A percentile compares a stretch with the other conserved stretches of the same genome.
phyloP scores from a whole-genome alignment of 2,329 filamentous ascomycete species.

The Cyphellophora attinorum region DNA sequence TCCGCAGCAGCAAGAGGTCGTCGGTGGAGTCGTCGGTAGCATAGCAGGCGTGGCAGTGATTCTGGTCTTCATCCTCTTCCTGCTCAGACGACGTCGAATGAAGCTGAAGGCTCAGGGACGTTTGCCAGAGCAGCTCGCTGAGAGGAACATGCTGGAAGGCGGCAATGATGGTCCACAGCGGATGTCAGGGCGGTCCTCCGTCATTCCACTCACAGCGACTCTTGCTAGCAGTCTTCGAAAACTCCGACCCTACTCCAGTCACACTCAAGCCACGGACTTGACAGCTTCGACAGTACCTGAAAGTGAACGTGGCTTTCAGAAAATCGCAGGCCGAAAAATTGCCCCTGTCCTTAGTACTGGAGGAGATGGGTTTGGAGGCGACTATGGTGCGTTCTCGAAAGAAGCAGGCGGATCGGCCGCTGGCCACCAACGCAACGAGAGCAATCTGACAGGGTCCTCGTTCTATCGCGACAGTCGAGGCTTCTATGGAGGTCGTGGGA shows the following conservation, averaged over 20 bases:
- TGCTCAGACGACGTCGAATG: conserved; percentile 43
- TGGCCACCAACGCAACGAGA: conserved; percentile 10
- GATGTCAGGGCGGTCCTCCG: conserved; percentile 29
- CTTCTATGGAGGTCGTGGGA: conserved; percentile 17
- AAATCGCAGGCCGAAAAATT: conserved; percentile 39
- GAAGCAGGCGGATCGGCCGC: conserved; percentile 12
- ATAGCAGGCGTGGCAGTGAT: conserved; percentile 47
- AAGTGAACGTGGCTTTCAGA: conserved; percentile 39
- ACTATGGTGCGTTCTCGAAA: conserved; percentile 19
- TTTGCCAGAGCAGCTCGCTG: conserved; percentile 19
- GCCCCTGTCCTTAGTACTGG: conserved; percentile 35
- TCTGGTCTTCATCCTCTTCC: conserved; percentile 40
- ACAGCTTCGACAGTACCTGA: conserved; percentile 20
- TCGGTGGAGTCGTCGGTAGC: conserved; percentile 55
- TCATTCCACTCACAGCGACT: conserved; percentile 28
- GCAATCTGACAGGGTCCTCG: conserved; percentile 18
- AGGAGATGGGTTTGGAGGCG: conserved; percentile 34
- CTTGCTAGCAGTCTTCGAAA: conserved; percentile 26
- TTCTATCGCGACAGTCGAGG: conserved; percentile 22
- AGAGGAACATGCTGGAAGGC: conserved; percentile 2
- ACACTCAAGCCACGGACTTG: conserved; percentile 25
- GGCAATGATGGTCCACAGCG: conserved; percentile 10
- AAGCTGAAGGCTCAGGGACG: conserved; percentile 15
- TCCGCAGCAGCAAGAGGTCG: conserved; percentile 40
- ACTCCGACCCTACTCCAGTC: conserved; percentile 25